Evolutionary conservation across 225 moss, liverwort and hornwort genomes (phyloP).

Genomic region (Ulota crispa): DNA sequence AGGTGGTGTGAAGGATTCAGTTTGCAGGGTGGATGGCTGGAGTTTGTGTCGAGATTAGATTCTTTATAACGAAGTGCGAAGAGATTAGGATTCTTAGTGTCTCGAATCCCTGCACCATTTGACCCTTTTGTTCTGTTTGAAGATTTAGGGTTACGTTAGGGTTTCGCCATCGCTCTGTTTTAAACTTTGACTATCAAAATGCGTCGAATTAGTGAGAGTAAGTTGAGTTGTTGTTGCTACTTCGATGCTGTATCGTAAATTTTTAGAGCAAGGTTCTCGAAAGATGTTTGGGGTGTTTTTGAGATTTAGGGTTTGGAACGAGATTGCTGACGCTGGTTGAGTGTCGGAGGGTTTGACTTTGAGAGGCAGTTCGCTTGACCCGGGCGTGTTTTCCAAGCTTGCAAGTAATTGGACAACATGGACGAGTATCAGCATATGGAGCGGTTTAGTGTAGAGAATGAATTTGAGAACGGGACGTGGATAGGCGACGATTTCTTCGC

Average conservation of each 20-base stretch:
- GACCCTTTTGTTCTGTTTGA: background rate
- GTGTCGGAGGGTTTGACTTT: background rate
- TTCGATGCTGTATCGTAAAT: background rate
- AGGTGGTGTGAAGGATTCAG: background rate
- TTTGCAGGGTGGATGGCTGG: background rate
- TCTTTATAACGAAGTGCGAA: background rate
- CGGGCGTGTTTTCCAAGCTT: background rate
- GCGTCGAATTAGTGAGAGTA: background rate
- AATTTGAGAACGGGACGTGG: constrained; percentile 73
- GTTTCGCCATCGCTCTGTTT: background rate
- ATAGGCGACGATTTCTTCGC: constrained; percentile 69
- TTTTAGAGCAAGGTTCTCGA: background rate
- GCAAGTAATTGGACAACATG: constrained; percentile 43
- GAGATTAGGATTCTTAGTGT: background rate
- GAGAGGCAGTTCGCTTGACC: background rate
- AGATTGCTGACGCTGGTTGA: background rate
- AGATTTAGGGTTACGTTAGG: constrained; percentile 9
- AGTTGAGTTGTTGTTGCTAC: background rate
- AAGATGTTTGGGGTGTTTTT: background rate
- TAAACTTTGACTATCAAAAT: background rate
- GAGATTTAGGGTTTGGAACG: constrained; percentile 22
- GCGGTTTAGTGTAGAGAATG: constrained; percentile 83
- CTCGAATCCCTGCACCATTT: background rate
- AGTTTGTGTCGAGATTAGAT: background rate
- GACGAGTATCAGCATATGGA: constrained; percentile 98